Percentiles rank a stretch among this genome's conserved stretches.
These are phyloP conservation scores for Atkinsonella hypoxylon DNA, from an alignment of 2,329 filamentous ascomycete species.

Conservation along the genomic window DNA sequence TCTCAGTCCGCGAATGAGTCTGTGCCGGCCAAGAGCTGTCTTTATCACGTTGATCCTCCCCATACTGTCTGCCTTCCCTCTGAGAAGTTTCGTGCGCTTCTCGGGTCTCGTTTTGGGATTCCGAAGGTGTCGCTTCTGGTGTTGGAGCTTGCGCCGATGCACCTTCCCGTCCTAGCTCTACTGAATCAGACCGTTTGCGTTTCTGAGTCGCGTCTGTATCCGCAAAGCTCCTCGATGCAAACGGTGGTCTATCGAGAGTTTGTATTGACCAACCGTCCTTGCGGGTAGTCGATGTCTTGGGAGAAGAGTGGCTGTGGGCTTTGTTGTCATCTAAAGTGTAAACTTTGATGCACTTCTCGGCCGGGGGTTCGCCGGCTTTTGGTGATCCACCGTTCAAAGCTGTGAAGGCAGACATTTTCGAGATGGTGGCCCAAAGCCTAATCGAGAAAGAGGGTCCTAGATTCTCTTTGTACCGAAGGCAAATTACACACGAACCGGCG, in stretches of 20 bases:
- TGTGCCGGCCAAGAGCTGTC: constrained; percentile 36
- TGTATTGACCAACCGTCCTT: constrained; percentile 31
- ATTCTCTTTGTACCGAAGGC: not conserved
- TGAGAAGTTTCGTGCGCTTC: constrained; percentile 31
- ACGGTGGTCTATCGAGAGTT: constrained; percentile 28
- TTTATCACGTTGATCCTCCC: constrained; percentile 34
- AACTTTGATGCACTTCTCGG: constrained; percentile 18
- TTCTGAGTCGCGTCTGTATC: constrained; percentile 43
- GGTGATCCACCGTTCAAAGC: constrained; percentile 40
- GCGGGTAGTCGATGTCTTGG: constrained; percentile 16
- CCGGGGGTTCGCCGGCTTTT: constrained; percentile 26
- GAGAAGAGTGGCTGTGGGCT: constrained; percentile 15
- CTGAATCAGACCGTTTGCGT: constrained; percentile 58
- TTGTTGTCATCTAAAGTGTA: constrained; percentile 21
- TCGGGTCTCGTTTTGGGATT: constrained; percentile 24
- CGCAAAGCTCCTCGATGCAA: constrained; percentile 27
- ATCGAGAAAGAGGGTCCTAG: not conserved
- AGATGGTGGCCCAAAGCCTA: not conserved
- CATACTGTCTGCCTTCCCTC: constrained; percentile 32
- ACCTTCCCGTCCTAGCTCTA: constrained; percentile 33
- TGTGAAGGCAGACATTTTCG: constrained; percentile 37
- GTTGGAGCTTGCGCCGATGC: constrained; percentile 20
- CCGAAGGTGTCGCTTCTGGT: constrained; percentile 20
- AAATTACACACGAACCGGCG: not conserved
- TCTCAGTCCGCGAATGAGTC: constrained; percentile 35